phyloP scores from a whole-genome alignment of 768 basidiomycete species.

The Dioszegia aurantiaca region DNA sequence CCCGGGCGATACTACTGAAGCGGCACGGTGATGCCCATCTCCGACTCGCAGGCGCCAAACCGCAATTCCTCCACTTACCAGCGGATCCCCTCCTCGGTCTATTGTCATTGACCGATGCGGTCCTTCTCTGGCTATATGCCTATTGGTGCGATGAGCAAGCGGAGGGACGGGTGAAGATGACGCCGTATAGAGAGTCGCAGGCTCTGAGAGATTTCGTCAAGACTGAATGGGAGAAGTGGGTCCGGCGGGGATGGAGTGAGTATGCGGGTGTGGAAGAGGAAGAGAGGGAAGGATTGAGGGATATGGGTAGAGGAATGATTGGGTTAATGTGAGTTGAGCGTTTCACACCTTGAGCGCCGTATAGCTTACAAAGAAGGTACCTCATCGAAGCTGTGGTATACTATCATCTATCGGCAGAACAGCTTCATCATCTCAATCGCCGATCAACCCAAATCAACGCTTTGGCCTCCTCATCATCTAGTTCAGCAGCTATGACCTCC shows the following conservation, averaged over 20 bases:
- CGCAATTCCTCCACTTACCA: slow-evolving; percentile 23
- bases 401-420: slow-evolving; percentile 31
- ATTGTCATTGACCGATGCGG: slow-evolving; percentile 39
- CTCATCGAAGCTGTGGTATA: slow-evolving; percentile 41
- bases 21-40: slow-evolving; percentile 42
- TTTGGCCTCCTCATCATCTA: no score
- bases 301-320: slow-evolving; percentile 38
- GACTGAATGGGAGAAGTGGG: slow-evolving; percentile 31
- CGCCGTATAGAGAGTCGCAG: slow-evolving; percentile 26
- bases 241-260: slow-evolving; percentile 20
- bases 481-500: not conserved
- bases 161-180: slow-evolving; percentile 20
- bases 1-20: slow-evolving; percentile 34
- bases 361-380: slow-evolving; percentile 25
- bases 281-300: slow-evolving; percentile 23
- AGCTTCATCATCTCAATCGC: slow-evolving; percentile 24
- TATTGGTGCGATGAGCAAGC: slow-evolving; percentile 43
- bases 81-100: slow-evolving; percentile 34
- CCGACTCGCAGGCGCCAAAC: slow-evolving; percentile 19
- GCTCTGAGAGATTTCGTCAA: slow-evolving; percentile 31
- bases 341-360: no score
- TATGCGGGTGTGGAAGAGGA: slow-evolving; percentile 1
- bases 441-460: slow-evolving; percentile 8
- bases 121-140: slow-evolving; percentile 38
- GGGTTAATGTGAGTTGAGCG: slow-evolving; percentile 40